Conservation (phyloP, 2,329 filamentous ascomycete species). For the Tolypocladium tundrense region DNA sequence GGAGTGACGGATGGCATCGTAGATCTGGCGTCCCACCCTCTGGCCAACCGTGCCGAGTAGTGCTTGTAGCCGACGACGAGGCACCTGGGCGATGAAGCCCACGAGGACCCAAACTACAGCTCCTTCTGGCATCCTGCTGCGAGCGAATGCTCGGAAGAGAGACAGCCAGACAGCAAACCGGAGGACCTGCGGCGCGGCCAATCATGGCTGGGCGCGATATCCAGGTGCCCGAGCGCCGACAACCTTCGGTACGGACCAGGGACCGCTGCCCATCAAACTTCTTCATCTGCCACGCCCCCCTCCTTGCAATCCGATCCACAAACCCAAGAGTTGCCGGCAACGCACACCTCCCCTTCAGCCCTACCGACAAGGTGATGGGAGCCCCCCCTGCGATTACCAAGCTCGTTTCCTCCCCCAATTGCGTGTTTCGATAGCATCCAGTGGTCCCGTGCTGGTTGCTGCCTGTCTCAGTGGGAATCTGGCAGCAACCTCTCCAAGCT, state of each 20-base stretch:
- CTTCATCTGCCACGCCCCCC: not conserved
- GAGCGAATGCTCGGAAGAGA: not conserved
- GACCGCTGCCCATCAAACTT: not conserved
- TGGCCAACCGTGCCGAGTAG: not conserved
- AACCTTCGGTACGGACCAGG: not conserved
- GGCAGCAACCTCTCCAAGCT: not conserved
- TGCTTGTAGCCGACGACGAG: not conserved
- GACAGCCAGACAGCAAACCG: not conserved
- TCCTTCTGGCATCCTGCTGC: not conserved
- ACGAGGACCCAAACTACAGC: not conserved
- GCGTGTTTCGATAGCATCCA: not conserved
- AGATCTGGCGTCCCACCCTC: not conserved
- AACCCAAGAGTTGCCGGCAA: not conserved
- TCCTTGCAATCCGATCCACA: not conserved
- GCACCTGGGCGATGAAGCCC: not conserved
- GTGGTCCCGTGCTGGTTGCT: not conserved
- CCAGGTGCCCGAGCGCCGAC: not conserved
- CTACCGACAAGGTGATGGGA: constrained; percentile 4
- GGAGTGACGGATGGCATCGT: not conserved
- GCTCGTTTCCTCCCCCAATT: not conserved
- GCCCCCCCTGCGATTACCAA: not conserved
- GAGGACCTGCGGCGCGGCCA: constrained; percentile 1
- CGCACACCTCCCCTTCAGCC: constrained; percentile 7
- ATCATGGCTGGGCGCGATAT: not conserved
- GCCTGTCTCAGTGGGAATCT: not conserved